Base-by-base conservation (phyloP, 176 grass and related monocot genomes). In the Phyllostachys edulis region DNA sequence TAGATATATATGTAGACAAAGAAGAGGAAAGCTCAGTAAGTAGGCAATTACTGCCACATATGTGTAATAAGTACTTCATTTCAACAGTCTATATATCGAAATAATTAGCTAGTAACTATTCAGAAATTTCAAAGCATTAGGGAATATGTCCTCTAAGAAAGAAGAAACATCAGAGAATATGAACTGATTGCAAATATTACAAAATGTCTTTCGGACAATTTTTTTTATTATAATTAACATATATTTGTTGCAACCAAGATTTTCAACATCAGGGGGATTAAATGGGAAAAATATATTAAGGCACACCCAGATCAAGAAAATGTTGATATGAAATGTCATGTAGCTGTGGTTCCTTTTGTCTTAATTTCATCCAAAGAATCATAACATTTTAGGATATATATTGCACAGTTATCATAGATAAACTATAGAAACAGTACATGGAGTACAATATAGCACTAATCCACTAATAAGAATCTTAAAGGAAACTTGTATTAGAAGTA, bases 401-500 rank as follows among this genome's bases (percentile, higher is more conserved):
- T 1, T 42, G 21, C 61, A 15, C 5, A 23, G 3, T 14, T 79
- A 62, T 29, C 18, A 80, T 65, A n/a, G 6, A 47, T 52, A 42
- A 81, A 69, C 26, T 40, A 7, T 17, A 68, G 21, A 34, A 40
- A 8, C 18, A 40, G 8, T 42, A 42, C 1, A 42, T 2, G 8
- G 41, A 42, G 9, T 50, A 17, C 24, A 24, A 21, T 15, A 45
- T 65, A 67, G 27, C 20, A 34, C 42, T 77, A 32, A 44, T 67
- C 29, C 24, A 80, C 63, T 55, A 15, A 38, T 55, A 15, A 38
- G 18, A 18, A 67, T 68, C 21, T 9, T 39, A 67, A 52, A 24
- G 12, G 36, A 55, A 69, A 54, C 64, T 81, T 81, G 49, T 24
- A 15, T 14, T 39, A 27, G n/a, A 69, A 69, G 79, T n/a, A 76